Conservation (phyloP, 345 rosid species). For the Eucalyptus urophylla region DNA sequence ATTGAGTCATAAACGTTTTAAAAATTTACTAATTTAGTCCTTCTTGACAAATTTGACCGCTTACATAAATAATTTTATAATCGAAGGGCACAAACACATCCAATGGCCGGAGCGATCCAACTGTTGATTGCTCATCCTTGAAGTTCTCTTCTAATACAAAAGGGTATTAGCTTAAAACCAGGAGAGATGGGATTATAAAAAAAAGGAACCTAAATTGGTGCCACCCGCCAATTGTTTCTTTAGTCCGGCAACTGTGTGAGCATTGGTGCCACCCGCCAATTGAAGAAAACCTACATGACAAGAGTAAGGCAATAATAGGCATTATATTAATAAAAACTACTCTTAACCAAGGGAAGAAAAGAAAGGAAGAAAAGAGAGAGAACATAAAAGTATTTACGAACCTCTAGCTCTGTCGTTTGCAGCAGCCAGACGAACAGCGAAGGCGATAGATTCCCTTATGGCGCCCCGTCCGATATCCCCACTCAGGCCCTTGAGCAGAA, state of each 20-base stretch:
- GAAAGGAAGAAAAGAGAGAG: no score
- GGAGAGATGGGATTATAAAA: neutral
- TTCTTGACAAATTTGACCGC: no score
- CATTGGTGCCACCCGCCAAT: conserved; percentile 49
- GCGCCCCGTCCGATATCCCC: conserved; percentile 60
- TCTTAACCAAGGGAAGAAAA: neutral
- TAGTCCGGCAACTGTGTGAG: conserved; percentile 29
- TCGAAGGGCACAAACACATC: neutral
- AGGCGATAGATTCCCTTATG: conserved; percentile 35
- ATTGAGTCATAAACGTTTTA: no score
- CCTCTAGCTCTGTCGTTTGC: conserved; percentile 33
- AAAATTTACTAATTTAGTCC: no score
- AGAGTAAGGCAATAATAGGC: neutral
- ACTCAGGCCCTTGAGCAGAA: conserved; percentile 1
- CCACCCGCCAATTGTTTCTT: no score
- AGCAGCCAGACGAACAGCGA: conserved; percentile 30
- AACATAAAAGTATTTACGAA: neutral
- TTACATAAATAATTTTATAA: no score
- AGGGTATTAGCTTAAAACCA: neutral
- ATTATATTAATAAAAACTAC: neutral
- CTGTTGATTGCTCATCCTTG: neutral
- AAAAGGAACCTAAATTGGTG: neutral
- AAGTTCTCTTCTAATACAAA: neutral
- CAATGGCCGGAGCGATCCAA: neutral
- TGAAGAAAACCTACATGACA: conserved; percentile 34